Conservation (phyloP, 2,329 filamentous ascomycete species). For the Hymenoscyphus fructigenus region DNA sequence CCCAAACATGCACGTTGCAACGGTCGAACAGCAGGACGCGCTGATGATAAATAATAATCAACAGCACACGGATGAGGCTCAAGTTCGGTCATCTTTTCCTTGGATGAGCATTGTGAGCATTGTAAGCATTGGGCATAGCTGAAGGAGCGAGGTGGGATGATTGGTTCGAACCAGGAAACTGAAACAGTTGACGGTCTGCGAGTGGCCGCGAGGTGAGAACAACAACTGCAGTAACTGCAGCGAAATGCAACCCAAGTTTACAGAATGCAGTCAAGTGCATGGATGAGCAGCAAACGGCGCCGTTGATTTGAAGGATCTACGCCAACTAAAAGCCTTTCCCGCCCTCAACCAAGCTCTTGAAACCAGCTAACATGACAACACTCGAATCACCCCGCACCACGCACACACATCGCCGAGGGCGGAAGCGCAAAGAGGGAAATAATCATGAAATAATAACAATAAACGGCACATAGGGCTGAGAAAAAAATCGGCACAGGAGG, state of each 20-base stretch:
- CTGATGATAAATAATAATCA: background rate
- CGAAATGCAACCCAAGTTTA: background rate
- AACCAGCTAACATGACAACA: background rate
- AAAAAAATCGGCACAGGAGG: background rate
- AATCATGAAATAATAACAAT: background rate
- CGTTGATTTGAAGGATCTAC: background rate
- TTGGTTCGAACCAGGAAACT: background rate
- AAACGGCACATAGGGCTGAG: background rate
- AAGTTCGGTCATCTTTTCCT: background rate
- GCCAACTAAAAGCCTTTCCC: background rate
- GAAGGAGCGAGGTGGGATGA: background rate
- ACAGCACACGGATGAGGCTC: background rate
- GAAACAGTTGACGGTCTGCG: background rate
- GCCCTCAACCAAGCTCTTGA: background rate
- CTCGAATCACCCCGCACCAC: background rate
- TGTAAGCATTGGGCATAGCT: background rate
- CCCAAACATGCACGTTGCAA: background rate
- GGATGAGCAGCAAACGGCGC: background rate
- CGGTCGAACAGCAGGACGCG: slow-evolving; percentile 1
- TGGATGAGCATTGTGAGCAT: background rate
- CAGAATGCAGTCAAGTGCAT: background rate
- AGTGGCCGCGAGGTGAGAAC: background rate
- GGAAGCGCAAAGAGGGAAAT: background rate
- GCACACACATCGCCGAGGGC: background rate
- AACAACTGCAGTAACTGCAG: background rate